Evolutionary conservation across 495 filamentous ascomycete species (phyloP), one percentile per base, ranked within the genome.

Genomic region (Aspergillus coremiiformis): DNA sequence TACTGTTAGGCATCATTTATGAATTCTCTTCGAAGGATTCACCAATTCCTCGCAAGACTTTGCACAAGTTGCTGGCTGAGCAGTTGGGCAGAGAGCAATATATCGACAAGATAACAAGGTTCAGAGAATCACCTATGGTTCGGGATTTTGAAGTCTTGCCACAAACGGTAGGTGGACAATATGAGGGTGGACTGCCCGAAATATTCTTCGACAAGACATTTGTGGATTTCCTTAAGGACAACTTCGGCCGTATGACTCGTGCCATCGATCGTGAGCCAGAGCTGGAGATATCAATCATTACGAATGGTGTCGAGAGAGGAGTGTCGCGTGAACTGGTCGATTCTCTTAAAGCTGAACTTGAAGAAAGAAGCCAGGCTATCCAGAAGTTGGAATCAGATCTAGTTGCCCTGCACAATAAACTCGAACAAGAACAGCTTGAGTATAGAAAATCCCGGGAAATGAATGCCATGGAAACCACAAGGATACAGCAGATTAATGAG

Each of bases 21-120:
- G 93, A 99, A 61, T 99, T 97, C 58, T 96, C 91, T 17, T 95
- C 91, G 9, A 96, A 95, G 61, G 91, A 97, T 65, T 96, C 91
- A 0, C 91, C 94, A 5, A 83, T 97, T 49, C 81, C 92, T 9
- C 84, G 93, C 46, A 79, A 81, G 21, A 91, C 85, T 7, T 72
- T 97, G 43, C 87, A 93, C 60, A 82, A 86, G 30, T 79, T 96
- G 44, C 77, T 99, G 37, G 78, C 82, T 33, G 83, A 84, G 24
- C 82, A 84, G 44, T 80, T 97, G 60, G 89, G 90, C 22, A 80
- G 92, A 55, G 90, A 95, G 58, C 84, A 84, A 60, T 99, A 95
- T 60, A 82, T 95, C 41, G 89, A 96, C 63, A 85, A 84, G 57
- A 80, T 99, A 26, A 84, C 79, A 1, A 82, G 83, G 54, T 72